Evolutionary conservation across 2,329 filamentous ascomycete species (phyloP).

Genomic region (Periglandula ipomoeae): DNA sequence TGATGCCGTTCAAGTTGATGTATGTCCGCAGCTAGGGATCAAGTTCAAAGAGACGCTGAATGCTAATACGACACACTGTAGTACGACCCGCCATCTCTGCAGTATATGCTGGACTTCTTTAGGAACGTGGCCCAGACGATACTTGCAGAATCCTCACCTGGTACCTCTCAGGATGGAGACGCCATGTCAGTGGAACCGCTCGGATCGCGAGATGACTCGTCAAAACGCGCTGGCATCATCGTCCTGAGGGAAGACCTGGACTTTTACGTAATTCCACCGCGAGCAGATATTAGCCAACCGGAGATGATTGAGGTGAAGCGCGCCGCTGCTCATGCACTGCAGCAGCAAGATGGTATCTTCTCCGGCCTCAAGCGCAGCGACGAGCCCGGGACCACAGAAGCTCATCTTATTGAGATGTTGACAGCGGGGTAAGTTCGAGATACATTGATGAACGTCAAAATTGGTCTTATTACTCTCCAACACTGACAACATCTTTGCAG

Average conservation of each 20-base stretch:
- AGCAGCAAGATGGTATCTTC: slow-evolving; percentile 90
- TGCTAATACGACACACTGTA: slow-evolving; percentile 28
- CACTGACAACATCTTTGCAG: slow-evolving; percentile 45
- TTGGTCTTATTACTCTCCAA: background rate
- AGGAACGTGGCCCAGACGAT: slow-evolving; percentile 95
- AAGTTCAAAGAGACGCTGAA: background rate
- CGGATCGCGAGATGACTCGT: slow-evolving; percentile 63
- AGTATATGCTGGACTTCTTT: slow-evolving; percentile 99
- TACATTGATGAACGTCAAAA: background rate
- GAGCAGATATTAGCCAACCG: slow-evolving; percentile 68
- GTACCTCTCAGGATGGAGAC: slow-evolving; percentile 53
- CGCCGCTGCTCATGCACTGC: slow-evolving; percentile 75
- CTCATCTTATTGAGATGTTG: slow-evolving; percentile 98
- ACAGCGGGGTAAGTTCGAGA: slow-evolving; percentile 72
- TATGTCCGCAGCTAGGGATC: slow-evolving; percentile 45
- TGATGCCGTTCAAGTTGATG: slow-evolving; percentile 94
- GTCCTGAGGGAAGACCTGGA: slow-evolving; percentile 93
- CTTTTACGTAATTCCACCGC: slow-evolving; percentile 92
- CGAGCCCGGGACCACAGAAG: slow-evolving; percentile 91
- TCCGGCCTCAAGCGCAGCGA: slow-evolving; percentile 91
- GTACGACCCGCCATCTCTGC: slow-evolving; percentile 93
- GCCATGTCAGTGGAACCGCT: slow-evolving; percentile 62
- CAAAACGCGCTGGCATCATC: slow-evolving; percentile 91
- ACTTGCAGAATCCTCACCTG: slow-evolving; percentile 61
- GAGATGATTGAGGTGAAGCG: slow-evolving; percentile 97